Base-by-base conservation (phyloP, 306 rosid genomes). In the Prunus mume region DNA sequence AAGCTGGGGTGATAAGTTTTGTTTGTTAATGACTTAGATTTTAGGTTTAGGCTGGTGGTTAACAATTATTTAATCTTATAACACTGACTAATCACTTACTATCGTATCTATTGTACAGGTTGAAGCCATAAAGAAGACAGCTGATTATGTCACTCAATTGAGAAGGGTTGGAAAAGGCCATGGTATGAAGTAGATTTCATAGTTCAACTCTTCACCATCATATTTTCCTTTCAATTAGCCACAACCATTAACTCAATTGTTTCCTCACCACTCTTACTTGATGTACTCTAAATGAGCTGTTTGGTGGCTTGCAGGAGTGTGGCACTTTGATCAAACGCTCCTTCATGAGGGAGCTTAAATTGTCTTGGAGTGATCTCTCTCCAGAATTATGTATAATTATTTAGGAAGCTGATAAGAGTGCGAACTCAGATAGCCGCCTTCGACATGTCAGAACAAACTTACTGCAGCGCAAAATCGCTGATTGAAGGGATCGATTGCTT, bases 251-350 rank as follows among this genome's bases (percentile, higher is more conserved):
- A 38, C 75, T 27, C 15, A 67, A 27, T 54, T 70, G 4, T 24
- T 58, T 6, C 18, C 49, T 12, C 13, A 47, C 65, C 9, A 2
- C n/a, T 6, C 13, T n/a, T 50, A 62, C 5, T 47, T 64, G 18
- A 5, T 24, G 58, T 51, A 47, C 75, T 43, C 57, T 61, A 45
- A 25, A 30, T 57, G 65, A 4, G 32, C 17, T 67, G 75, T 84
- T 78, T 41, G 60, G 68, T 50, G 69, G 61, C 43, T 41, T 64
- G 28, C 90, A 94, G 97, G 98, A 84, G 95, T 88, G 12, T 95
- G 96, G 97, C 97, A 92, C 88, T 92, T 92, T 63, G 93, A 95
- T 89, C 95, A 92, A 90, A 68, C 50, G 81, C 80, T 92, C 71
- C 95, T 92, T 43, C 86, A 85, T 12, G 91, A 85, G 71, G 87